phyloP scores from a whole-genome alignment of 768 basidiomycete genomes.

The Kwoniella botswanensis region DNA sequence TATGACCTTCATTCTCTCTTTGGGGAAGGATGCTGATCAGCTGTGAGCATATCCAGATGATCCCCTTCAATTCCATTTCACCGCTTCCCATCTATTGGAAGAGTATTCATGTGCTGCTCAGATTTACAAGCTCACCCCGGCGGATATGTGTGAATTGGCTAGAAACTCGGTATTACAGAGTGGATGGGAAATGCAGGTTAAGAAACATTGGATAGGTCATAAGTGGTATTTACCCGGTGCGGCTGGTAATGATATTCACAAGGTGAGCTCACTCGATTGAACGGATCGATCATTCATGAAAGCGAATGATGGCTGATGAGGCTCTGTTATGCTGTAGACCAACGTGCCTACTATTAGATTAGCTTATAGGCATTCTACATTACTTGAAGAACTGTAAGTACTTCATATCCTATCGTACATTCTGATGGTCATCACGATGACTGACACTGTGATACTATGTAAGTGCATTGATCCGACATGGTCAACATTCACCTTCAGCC shows the following conservation, averaged over 20 bases:
- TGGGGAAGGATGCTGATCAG: neutral
- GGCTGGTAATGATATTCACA: constrained; percentile 93
- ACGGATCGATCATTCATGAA: neutral
- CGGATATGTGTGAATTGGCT: constrained; percentile 87
- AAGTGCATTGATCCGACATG: constrained; percentile 49
- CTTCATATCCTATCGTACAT: neutral
- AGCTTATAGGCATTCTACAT: constrained; percentile 86
- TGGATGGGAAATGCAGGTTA: constrained; percentile 98
- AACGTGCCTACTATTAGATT: constrained; percentile 93
- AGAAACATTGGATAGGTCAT: constrained; percentile 77
- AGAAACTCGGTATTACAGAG: constrained; percentile 95
- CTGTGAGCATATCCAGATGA: constrained; percentile 34
- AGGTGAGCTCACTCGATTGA: constrained; percentile 63
- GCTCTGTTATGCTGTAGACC: constrained; percentile 63
- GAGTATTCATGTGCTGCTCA: constrained; percentile 99
- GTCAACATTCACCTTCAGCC: constrained; percentile 40
- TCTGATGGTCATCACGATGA: too few relatives aligned
- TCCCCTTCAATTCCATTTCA: constrained; percentile 87
- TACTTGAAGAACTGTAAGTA: constrained; percentile 74
- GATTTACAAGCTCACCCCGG: constrained; percentile 91
- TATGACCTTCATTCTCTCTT: too few relatives aligned
- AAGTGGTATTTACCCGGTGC: constrained; percentile 92
- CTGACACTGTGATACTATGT: constrained; percentile 10
- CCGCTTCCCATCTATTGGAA: constrained; percentile 75
- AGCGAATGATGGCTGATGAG: neutral